Evolutionary conservation across 306 rosid species (phyloP), one percentile per base, ranked within the genome.

Genomic region (Rosa persica): DNA sequence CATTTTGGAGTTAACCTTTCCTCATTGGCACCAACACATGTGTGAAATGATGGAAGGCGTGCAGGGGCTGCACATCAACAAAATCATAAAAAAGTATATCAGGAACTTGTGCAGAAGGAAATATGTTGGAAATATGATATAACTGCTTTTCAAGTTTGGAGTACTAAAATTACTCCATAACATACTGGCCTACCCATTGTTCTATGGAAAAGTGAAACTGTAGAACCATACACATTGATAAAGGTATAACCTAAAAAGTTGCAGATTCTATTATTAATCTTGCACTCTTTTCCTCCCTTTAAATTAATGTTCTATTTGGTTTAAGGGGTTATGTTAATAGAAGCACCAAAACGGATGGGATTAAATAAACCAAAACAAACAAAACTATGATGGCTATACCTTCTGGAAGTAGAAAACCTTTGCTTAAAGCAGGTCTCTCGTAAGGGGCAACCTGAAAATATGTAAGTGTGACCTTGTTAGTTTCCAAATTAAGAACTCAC

Each of bases 371-470:
- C 66, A 74, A 81, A 55, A 65, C 16, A 40, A 46, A 25, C 68
- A 34, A 54, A 54, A 34, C 40, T 49, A 78, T n/a, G 19, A 78
- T 60, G 70, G 39, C 46, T 6, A 70, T 85, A 95, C 98, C 98
- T 89, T 93, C 97, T 43, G 99, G 99, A 78, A 95, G 97, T 85
- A 95, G 86, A 86, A 76, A 93, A 38, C 99, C 99, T 85, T 95
- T 95, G 90, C 99, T 93, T 84, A 95, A 88, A 70, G 98, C 99
- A 75, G 99, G 99, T 79, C 99, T 95, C 90, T 95, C 99, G 78
- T 95, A 95, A 73, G 99, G 99, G 4, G 97, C 87, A 73, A 93
- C 97, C 99, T 95, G 91, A 86, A 85, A 87, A 43, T 42, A 80
- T 60, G 70, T 1, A 39, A 73, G 2, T 22, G 10, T 23, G 52